Evolutionary conservation across 805 yeast species (phyloP).

Genomic region (Metschnikowia picachoensis): DNA sequence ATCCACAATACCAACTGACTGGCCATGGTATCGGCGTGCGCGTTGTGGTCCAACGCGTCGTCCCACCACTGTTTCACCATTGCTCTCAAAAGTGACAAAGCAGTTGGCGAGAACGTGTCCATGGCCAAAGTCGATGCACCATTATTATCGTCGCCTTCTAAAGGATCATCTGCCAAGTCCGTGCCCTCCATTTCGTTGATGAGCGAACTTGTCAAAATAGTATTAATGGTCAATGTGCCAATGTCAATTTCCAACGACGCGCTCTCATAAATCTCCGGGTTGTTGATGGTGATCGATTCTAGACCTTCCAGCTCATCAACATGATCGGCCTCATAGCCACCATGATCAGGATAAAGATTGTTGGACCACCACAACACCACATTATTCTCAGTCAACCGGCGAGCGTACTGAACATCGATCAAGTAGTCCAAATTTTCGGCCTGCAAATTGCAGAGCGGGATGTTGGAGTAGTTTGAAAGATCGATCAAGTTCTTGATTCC

Average conservation of each 20-base stretch:
- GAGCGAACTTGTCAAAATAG: slow-evolving; percentile 77
- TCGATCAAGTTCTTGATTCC: slow-evolving; percentile 67
- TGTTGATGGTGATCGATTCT: slow-evolving; percentile 67
- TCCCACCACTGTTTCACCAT: slow-evolving; percentile 94
- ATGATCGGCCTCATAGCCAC: slow-evolving; percentile 70
- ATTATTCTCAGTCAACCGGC: slow-evolving; percentile 60
- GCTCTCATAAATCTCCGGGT: slow-evolving; percentile 73
- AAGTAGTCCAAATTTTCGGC: slow-evolving; percentile 73
- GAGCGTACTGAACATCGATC: slow-evolving; percentile 83
- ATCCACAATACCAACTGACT: slow-evolving; percentile 85
- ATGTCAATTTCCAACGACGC: slow-evolving; percentile 77
- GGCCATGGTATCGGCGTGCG: slow-evolving; percentile 78
- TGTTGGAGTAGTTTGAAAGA: slow-evolving; percentile 65
- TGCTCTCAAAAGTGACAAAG: slow-evolving; percentile 63
- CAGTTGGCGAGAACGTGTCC: slow-evolving; percentile 76
- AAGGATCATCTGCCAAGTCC: slow-evolving; percentile 54
- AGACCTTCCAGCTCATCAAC: slow-evolving; percentile 52
- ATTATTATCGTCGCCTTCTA: slow-evolving; percentile 32
- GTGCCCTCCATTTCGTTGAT: slow-evolving; percentile 88
- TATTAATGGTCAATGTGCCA: slow-evolving; percentile 77
- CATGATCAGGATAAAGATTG: slow-evolving; percentile 74
- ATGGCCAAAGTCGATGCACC: slow-evolving; percentile 59
- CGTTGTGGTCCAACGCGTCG: slow-evolving; percentile 63
- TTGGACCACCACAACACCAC: slow-evolving; percentile 94
- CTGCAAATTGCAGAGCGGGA: slow-evolving; percentile 83